A percentile compares a stretch with the other conserved stretches of the same genome.
phyloP scores from a whole-genome alignment of 2,329 filamentous ascomycete genomes.

The Colletotrichum sojae region DNA sequence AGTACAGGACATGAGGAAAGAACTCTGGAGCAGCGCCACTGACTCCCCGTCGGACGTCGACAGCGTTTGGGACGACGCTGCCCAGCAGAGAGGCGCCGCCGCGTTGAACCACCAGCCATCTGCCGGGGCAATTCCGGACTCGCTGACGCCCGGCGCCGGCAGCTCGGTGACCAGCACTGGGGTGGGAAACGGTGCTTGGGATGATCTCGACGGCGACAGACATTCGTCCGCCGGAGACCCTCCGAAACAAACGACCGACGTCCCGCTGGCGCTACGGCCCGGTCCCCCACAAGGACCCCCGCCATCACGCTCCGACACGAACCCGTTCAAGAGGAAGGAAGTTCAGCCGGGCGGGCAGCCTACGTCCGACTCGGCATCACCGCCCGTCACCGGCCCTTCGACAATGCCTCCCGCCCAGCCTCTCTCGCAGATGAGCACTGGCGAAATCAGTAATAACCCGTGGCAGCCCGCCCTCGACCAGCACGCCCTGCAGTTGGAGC shows the following conservation, averaged over 20 bases:
- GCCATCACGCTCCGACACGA: constrained; percentile 57
- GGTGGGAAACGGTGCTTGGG: constrained; percentile 51
- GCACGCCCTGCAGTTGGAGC: constrained; percentile 27
- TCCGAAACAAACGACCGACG: constrained; percentile 38
- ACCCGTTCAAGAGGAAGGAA: constrained; percentile 68
- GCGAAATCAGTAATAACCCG: constrained; percentile 60
- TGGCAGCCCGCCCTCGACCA: constrained; percentile 56
- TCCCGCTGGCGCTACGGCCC: constrained; percentile 52
- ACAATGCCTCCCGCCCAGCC: constrained; percentile 49
- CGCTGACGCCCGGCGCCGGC: constrained; percentile 50
- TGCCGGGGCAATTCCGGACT: constrained; percentile 47
- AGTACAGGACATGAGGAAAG: constrained; percentile 48
- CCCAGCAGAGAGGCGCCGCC: constrained; percentile 32
- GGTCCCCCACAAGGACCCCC: constrained; percentile 29
- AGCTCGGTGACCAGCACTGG: constrained; percentile 42
- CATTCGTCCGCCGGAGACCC: constrained; percentile 11
- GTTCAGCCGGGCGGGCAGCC: constrained; percentile 42
- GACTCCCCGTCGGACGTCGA: constrained; percentile 49
- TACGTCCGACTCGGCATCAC: constrained; percentile 33
- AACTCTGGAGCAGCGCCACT: constrained; percentile 48
- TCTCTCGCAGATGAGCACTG: constrained; percentile 59
- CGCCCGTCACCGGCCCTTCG: constrained; percentile 38
- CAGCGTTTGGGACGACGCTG: constrained; percentile 45
- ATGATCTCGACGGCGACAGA: constrained; percentile 45
- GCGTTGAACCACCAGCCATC: constrained; percentile 14